Percentiles rank a stretch among this genome's conserved stretches.
These are phyloP conservation scores for Drechslerella stenobrocha DNA, from an alignment of 2,329 filamentous ascomycete species.

Conservation along the genomic window DNA sequence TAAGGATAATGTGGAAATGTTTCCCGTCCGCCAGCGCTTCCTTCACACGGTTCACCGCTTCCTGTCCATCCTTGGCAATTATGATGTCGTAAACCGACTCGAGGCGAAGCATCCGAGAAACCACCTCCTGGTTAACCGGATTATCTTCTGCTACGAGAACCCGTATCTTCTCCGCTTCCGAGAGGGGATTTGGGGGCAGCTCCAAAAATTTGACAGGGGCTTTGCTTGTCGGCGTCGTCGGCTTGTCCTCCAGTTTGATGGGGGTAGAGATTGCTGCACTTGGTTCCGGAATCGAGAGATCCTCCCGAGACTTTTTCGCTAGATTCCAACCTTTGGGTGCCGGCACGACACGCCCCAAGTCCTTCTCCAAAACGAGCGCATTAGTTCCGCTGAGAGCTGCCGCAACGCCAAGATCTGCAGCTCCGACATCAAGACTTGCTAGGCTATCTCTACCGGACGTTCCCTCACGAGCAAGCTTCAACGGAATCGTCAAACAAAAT, in stretches of 20 bases:
- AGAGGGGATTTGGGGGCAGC: slow-evolving; percentile 36
- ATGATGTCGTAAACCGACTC: slow-evolving; percentile 70
- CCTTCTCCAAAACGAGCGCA: slow-evolving; percentile 34
- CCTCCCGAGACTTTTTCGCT: slow-evolving; percentile 23
- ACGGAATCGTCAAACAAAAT: slow-evolving; percentile 40
- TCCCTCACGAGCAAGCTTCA: slow-evolving; percentile 34
- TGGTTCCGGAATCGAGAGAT: slow-evolving; percentile 5
- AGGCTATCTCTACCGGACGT: slow-evolving; percentile 35
- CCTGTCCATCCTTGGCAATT: slow-evolving; percentile 81
- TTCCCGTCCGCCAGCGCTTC: slow-evolving; percentile 73
- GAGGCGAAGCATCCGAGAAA: slow-evolving; percentile 65
- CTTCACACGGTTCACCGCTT: slow-evolving; percentile 84
- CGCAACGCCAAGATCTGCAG: slow-evolving; percentile 28
- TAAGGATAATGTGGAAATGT: slow-evolving; percentile 85
- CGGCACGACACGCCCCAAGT: slow-evolving; percentile 26
- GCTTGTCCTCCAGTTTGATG: slow-evolving; percentile 8
- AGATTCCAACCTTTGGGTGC: slow-evolving; percentile 26
- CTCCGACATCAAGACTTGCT: slow-evolving; percentile 25
- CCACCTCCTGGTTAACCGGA: slow-evolving; percentile 66
- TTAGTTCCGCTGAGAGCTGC: slow-evolving; percentile 31
- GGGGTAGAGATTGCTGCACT: background rate
- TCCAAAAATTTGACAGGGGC: slow-evolving; percentile 33
- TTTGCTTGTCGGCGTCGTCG: slow-evolving; percentile 19
- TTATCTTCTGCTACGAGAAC: slow-evolving; percentile 86
- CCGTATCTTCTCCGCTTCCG: slow-evolving; percentile 64